Evolutionary conservation across 2,329 filamentous ascomycete genomes (phyloP).

Genomic region (Gnomoniopsis sp.): DNA sequence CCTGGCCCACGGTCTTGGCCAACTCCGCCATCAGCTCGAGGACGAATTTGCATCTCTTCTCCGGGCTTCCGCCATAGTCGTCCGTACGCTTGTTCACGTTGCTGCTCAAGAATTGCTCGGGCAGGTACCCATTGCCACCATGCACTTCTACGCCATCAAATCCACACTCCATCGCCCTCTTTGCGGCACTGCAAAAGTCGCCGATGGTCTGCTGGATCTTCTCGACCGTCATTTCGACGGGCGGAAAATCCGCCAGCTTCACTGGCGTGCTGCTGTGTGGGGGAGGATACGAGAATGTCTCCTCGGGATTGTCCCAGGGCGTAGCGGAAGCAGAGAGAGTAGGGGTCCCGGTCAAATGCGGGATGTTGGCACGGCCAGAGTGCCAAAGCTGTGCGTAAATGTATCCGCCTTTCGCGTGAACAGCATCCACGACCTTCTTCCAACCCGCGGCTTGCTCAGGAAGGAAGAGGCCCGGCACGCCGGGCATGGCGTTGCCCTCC

Average conservation of each 20-base stretch:
- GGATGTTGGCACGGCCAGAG: conserved; percentile 42
- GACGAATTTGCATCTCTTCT: conserved; percentile 50
- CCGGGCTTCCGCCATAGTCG: conserved; percentile 50
- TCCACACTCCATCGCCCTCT: conserved; percentile 45
- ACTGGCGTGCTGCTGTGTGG: conserved; percentile 3
- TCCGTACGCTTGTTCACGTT: conserved; percentile 52
- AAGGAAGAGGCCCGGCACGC: conserved; percentile 54
- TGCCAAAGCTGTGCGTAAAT: conserved; percentile 62
- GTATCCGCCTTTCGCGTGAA: conserved; percentile 55
- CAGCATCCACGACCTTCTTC: conserved; percentile 54
- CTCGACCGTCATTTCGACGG: conserved; percentile 31
- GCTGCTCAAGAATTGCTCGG: conserved; percentile 55
- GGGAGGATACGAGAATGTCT: conserved; percentile 8
- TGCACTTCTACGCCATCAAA: conserved; percentile 44
- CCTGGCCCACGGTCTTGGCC: conserved; percentile 44
- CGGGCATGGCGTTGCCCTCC: conserved; percentile 27
- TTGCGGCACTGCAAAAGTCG: conserved; percentile 29
- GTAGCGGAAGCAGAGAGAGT: conserved; percentile 9
- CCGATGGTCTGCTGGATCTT: conserved; percentile 36
- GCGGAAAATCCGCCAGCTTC: conserved; percentile 11
- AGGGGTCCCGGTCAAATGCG: conserved; percentile 10
- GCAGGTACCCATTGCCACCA: conserved; percentile 35
- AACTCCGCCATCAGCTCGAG: conserved; percentile 52
- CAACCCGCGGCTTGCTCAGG: conserved; percentile 51
- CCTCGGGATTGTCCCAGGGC: conserved; percentile 9